Conservation (phyloP, 192 early-diverging fungal species). For the Borealophlyctis nickersoniae region DNA sequence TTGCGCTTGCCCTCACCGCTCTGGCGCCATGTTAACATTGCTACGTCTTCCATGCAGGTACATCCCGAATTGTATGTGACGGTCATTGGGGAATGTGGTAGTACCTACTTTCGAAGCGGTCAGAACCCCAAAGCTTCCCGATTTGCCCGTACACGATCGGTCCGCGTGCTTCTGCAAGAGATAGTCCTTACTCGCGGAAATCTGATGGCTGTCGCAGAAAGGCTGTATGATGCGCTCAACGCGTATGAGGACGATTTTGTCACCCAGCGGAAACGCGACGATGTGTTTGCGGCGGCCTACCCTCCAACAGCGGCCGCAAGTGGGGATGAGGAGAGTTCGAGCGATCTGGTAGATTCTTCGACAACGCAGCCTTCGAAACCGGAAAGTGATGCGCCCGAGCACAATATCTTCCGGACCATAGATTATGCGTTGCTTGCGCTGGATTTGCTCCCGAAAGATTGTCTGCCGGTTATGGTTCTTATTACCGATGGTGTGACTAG, state of each 20-base stretch:
- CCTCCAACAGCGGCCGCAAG: not conserved
- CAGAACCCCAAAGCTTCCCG: constrained; percentile 26
- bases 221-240: constrained; percentile 41
- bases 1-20: not conserved
- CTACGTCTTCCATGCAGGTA: constrained; percentile 9
- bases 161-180: constrained; percentile 46
- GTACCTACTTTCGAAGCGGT: constrained; percentile 26
- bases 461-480: constrained; percentile 37
- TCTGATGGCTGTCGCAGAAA: constrained; percentile 33
- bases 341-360: not conserved
- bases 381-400: not conserved
- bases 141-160: constrained; percentile 28
- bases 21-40: constrained; percentile 1
- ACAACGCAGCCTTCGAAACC: constrained; percentile 4
- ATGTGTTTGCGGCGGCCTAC: constrained; percentile 6
- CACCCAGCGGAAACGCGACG: constrained; percentile 20
- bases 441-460: constrained; percentile 36
- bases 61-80: constrained; percentile 44
- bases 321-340: not conserved
- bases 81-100: constrained; percentile 45
- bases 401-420: constrained; percentile 23
- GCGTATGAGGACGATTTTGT: constrained; percentile 46
- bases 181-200: constrained; percentile 36
- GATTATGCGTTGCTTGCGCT: constrained; percentile 40
- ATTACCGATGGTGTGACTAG: constrained; percentile 49